These are phyloP conservation scores for Dryas integrifolia DNA, from an alignment of 331 rosid genomes.

Conservation along the genomic window DNA sequence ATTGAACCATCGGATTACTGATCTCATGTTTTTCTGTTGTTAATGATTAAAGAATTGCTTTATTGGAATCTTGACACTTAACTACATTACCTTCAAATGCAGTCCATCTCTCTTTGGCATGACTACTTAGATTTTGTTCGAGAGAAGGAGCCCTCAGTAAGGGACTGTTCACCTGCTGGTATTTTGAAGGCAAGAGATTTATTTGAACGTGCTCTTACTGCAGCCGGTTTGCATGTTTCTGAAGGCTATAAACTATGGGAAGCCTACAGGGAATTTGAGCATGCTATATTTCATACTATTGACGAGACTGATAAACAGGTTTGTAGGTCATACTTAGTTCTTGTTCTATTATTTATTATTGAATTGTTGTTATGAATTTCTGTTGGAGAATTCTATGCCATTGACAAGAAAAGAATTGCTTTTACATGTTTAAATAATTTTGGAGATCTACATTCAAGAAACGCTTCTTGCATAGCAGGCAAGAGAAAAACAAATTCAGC, in stretches of 20 bases:
- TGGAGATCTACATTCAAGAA: conserved; percentile 23
- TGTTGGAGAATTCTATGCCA: conserved; percentile 4
- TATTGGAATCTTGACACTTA: conserved; percentile 14
- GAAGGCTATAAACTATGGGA: conserved; percentile 83
- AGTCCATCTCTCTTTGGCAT: conserved; percentile 80
- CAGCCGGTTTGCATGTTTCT: conserved; percentile 79
- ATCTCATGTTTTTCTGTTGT: neutral
- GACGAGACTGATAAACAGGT: conserved; percentile 68
- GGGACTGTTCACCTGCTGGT: conserved; percentile 54
- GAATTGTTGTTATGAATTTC: neutral
- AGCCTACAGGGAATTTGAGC: conserved; percentile 72
- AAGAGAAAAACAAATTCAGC: conserved; percentile 76
- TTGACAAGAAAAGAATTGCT: neutral
- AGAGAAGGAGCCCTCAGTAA: conserved; percentile 58
- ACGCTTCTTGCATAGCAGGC: conserved; percentile 44
- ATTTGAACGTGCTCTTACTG: conserved; percentile 80
- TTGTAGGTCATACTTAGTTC: conserved; percentile 20
- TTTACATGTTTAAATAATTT: neutral
- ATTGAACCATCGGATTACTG: neutral
- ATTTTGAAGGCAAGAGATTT: conserved; percentile 69
- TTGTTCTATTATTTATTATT: neutral
- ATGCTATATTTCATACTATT: conserved; percentile 46
- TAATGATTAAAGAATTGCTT: conserved; percentile 20
- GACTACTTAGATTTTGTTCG: conserved; percentile 63
- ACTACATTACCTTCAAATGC: conserved; percentile 37